Evolutionary conservation across 345 rosid genomes (phyloP), one percentile per base, ranked within the genome.

Genomic region (Salix purpurea): DNA sequence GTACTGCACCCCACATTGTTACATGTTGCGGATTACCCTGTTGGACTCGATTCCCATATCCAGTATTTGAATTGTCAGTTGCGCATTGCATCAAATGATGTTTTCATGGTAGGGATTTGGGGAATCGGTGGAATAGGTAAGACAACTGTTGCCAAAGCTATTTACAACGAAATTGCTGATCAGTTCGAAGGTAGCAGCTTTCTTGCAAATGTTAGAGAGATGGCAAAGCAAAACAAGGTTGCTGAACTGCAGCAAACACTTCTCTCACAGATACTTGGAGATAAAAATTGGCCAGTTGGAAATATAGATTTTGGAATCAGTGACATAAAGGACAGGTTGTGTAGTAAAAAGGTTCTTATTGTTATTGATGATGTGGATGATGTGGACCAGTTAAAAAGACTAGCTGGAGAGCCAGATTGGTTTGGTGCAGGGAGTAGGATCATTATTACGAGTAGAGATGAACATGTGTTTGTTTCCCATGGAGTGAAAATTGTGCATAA

Each of bases 101-200:
- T 70, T 62, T 64, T 28, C 36, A 12, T 70, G 32, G 19, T 80
- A 10, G 75, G 82, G 40, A 79, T 74, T 19, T 76, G 65, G 70
- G 82, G 75, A 5, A 79, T 74, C 71, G 75, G 82, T 42, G 82
- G 78, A 10, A 74, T 74, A 7, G 78, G 82, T 0, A 79, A 80
- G 39, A 46, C 77, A 40, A 70, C 80, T 7, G 13, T 70, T 62
- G 80, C 74, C 10, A 64, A 69, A 70, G 65, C 58, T 5, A 24
- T 69, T 65, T 71, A 32, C 36, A 32, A 77, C 24, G 23, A 26
- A n/a, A 48, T 77, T 4, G 23, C 37, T 30, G 5, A 34, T 15
- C 58, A 70, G 16, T 77, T 77, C 37, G 70, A 70, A 21, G 69
- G 36, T 32, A 50, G 64, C 30, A 19, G 75, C 50, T 77, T 77